Evolutionary conservation across 108 stramenopile genomes (phyloP).

Genomic region (Conticribra weissflogii): DNA sequence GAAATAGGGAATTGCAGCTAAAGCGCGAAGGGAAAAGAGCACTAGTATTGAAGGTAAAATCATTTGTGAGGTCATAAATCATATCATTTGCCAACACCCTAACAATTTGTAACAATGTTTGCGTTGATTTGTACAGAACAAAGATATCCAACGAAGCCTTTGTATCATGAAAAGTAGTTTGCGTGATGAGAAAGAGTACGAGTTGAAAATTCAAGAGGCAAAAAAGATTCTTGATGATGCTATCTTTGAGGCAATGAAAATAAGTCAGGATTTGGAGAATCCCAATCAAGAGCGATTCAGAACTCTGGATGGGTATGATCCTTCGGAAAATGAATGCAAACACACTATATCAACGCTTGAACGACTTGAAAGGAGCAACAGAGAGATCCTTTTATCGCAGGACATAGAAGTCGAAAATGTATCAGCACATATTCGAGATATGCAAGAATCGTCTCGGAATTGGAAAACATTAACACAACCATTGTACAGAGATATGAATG

Average conservation of each 20-base stretch:
- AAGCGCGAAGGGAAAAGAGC: constrained; percentile 5
- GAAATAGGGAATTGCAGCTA: constrained; percentile 3
- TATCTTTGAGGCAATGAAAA: constrained; percentile 8
- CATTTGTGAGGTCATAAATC: not conserved
- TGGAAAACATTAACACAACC: constrained; percentile 10
- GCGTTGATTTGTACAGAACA: not conserved
- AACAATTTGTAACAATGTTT: not conserved
- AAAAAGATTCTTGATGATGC: constrained; percentile 17
- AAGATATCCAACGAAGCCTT: constrained; percentile 13
- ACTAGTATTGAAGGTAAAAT: constrained; percentile 11
- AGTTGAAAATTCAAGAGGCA: constrained; percentile 6
- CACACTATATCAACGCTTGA: constrained; percentile 10
- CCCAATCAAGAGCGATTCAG: constrained; percentile 17
- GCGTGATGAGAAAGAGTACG: not conserved
- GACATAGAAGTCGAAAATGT: constrained; percentile 14
- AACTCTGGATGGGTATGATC: constrained; percentile 18
- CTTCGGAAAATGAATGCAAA: constrained; percentile 12
- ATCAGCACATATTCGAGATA: not conserved
- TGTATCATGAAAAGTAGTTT: constrained; percentile 7
- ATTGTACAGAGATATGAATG: constrained; percentile 14
- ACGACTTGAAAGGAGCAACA: constrained; percentile 17
- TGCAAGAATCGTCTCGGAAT: not conserved
- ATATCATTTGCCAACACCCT: not conserved
- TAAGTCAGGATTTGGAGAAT: constrained; percentile 7
- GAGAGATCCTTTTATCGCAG: constrained; percentile 1